phyloP scores from a whole-genome alignment of 352 stramenopile genomes.

The Pythium myriotylum region DNA sequence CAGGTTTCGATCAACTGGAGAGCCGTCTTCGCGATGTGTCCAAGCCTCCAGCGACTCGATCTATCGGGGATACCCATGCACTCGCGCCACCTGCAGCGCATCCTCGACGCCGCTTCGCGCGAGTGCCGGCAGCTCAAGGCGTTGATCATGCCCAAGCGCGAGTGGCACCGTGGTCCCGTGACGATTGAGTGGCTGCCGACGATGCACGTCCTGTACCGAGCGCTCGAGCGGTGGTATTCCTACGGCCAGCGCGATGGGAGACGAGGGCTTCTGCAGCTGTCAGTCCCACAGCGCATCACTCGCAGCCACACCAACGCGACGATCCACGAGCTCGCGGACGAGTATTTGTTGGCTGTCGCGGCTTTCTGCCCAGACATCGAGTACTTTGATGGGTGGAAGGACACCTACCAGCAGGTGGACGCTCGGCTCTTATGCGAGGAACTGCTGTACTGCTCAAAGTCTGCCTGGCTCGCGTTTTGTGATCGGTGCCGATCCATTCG shows the following conservation, averaged over 20 bases:
- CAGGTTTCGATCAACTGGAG: constrained; percentile 27
- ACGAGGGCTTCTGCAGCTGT: constrained; percentile 31
- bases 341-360: constrained; percentile 20
- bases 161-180: constrained; percentile 18
- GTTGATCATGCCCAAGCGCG: constrained; percentile 22
- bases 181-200: constrained; percentile 17
- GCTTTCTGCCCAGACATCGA: constrained; percentile 52
- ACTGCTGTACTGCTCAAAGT: constrained; percentile 25
- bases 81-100: constrained; percentile 12
- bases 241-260: constrained; percentile 2
- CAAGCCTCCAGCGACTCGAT: constrained; percentile 25
- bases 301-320: constrained; percentile 11
- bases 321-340: constrained; percentile 23
- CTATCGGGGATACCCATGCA: constrained; percentile 18
- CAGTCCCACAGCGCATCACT: constrained; percentile 27
- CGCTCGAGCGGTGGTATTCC: constrained; percentile 20
- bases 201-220: constrained; percentile 18
- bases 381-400: constrained; percentile 71
- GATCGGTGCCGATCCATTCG: constrained; percentile 37
- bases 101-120: constrained; percentile 15
- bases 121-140: constrained; percentile 11
- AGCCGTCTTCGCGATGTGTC: constrained; percentile 10
- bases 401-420: constrained; percentile 45
- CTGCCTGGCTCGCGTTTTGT: constrained; percentile 51
- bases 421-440: constrained; percentile 33